Percentiles rank a stretch among this genome's conserved stretches.
phyloP scores from a whole-genome alignment of 805 yeast genomes.

The Suhomyces canberraensis region DNA sequence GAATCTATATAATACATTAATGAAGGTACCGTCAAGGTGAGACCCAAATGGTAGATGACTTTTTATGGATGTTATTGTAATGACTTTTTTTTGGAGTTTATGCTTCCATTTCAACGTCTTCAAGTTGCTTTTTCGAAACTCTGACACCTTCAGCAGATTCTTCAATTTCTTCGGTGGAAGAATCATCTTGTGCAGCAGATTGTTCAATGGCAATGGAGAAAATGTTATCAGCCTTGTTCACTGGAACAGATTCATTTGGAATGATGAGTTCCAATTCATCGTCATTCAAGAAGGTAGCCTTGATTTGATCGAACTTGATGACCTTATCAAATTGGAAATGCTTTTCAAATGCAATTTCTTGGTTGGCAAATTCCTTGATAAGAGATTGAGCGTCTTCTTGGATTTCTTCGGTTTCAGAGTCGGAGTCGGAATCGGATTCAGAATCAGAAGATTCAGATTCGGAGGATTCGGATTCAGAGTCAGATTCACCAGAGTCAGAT shows the following conservation, averaged over 20 bases:
- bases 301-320: slow-evolving; percentile 35
- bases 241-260: slow-evolving; percentile 29
- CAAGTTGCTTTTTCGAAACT: slow-evolving; percentile 2
- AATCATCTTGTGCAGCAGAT: neutral
- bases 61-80: neutral
- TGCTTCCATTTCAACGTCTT: slow-evolving; percentile 5
- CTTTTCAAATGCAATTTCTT: slow-evolving; percentile 42
- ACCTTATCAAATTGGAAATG: slow-evolving; percentile 40
- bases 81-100: neutral
- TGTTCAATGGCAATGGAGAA: slow-evolving; percentile 25
- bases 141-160: slow-evolving; percentile 5
- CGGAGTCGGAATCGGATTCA: slow-evolving; percentile 11
- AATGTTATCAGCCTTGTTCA: slow-evolving; percentile 18
- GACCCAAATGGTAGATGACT: neutral
- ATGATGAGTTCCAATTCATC: slow-evolving; percentile 42
- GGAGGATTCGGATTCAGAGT: slow-evolving; percentile 9
- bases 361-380: slow-evolving; percentile 36
- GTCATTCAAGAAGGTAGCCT: slow-evolving; percentile 34
- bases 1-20: neutral
- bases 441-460: slow-evolving; percentile 16
- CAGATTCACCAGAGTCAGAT: slow-evolving; percentile 7
- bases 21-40: slow-evolving; percentile 4
- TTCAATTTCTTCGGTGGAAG: slow-evolving; percentile 10
- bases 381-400: slow-evolving; percentile 37
- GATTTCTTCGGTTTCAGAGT: slow-evolving; percentile 35